Percentiles rank a stretch among this genome's conserved stretches.
Evolutionary conservation across 441 rosid species (phyloP).

Genomic region (Populus tomentosa): DNA sequence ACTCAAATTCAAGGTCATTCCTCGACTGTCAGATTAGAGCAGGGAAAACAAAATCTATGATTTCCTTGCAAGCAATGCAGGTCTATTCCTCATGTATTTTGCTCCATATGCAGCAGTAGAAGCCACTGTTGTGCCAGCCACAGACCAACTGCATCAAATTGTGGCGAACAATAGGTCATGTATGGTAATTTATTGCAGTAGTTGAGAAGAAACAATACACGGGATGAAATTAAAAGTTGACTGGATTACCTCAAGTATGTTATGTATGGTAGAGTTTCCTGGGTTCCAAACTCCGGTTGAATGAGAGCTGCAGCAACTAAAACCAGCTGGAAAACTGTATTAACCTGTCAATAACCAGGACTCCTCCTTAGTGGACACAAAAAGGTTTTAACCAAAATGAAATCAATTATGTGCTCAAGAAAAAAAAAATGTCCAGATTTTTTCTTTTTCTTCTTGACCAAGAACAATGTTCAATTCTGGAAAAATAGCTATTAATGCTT

Average conservation of each 20-base stretch:
- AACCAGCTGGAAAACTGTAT: conserved; percentile 83
- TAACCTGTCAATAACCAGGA: conserved; percentile 45
- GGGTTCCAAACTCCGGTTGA: conserved; percentile 74
- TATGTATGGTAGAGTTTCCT: conserved; percentile 57
- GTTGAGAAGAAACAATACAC: not conserved
- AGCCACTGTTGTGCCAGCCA: conserved; percentile 66
- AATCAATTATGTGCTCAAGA: not conserved
- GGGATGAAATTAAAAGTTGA: not conserved
- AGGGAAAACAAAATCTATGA: not conserved
- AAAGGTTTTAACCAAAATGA: not conserved
- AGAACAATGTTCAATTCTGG: not conserved
- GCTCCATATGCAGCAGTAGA: conserved; percentile 80
- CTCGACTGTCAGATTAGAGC: not conserved
- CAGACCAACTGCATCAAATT: conserved; percentile 61
- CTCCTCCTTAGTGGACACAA: not conserved
- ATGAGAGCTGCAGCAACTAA: conserved; percentile 82
- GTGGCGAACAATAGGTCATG: not conserved
- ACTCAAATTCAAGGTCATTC: not conserved
- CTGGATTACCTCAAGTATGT: conserved; percentile 62
- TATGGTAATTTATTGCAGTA: not conserved
- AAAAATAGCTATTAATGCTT: not conserved
- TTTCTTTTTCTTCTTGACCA: not conserved
- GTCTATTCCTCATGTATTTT: conserved; percentile 51
- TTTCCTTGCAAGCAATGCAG: conserved; percentile 34
- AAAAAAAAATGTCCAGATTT: not conserved